Conservation (phyloP, 257 asterid genomes). For the Linaria vulgaris region DNA sequence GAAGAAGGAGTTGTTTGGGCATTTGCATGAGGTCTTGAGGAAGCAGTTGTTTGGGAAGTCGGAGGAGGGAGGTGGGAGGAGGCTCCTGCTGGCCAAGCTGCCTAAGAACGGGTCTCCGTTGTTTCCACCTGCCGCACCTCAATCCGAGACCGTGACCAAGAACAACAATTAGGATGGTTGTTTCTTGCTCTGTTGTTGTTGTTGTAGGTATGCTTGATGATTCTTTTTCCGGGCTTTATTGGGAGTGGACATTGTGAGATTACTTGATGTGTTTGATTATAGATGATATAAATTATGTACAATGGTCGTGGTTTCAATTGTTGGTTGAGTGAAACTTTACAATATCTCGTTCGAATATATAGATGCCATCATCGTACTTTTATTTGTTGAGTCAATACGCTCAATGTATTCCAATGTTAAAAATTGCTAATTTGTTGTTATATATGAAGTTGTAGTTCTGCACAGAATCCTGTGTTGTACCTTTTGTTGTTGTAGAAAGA, state of each 20-base stretch:
- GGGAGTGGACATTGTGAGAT: constrained; percentile 19
- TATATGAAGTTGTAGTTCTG: background rate
- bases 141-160: constrained; percentile 15
- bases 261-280: background rate
- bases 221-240: background rate
- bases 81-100: constrained; percentile 50
- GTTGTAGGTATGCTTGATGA: constrained; percentile 24
- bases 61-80: constrained; percentile 46
- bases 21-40: constrained; percentile 67
- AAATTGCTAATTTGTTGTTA: background rate
- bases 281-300: background rate
- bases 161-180: constrained; percentile 1
- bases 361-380: background rate
- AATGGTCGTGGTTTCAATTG: background rate
- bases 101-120: constrained; percentile 52
- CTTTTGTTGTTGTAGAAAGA: background rate
- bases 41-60: constrained; percentile 73
- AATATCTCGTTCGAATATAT: background rate
- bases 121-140: constrained; percentile 47
- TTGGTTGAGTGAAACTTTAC: background rate
- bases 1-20: constrained; percentile 79
- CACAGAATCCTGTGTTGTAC: background rate
- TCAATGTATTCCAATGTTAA: constrained; percentile 7
- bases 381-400: no score
- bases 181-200: constrained; percentile 12